Conservation (phyloP, 495 filamentous ascomycete genomes). For the Neurospora hispaniola region DNA sequence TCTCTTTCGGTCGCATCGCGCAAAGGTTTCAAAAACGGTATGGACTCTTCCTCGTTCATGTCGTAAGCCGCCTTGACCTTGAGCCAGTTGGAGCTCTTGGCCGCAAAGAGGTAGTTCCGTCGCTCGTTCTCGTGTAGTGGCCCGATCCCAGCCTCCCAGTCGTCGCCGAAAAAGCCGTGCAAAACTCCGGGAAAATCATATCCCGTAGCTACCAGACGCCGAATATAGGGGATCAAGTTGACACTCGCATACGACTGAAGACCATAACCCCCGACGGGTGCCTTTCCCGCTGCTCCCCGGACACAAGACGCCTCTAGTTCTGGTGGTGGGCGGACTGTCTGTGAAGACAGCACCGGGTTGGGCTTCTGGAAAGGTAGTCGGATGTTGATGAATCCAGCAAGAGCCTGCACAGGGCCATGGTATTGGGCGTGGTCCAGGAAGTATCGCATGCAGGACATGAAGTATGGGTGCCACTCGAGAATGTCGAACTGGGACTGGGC, state of each 20-base stretch:
- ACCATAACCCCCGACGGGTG: neutral
- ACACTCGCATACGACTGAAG: slow-evolving; percentile 35
- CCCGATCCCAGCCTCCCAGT: slow-evolving; percentile 71
- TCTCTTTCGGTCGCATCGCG: slow-evolving; percentile 64
- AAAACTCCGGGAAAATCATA: slow-evolving; percentile 78
- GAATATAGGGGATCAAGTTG: slow-evolving; percentile 79
- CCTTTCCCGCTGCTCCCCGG: neutral
- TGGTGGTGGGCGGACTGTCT: slow-evolving; percentile 14
- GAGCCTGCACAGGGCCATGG: slow-evolving; percentile 67
- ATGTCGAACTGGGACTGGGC: slow-evolving; percentile 64
- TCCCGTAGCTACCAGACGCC: slow-evolving; percentile 82
- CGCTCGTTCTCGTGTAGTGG: slow-evolving; percentile 81
- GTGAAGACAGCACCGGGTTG: slow-evolving; percentile 24
- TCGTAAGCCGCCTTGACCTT: slow-evolving; percentile 85
- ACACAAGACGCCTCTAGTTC: neutral
- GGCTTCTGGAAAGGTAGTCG: slow-evolving; percentile 56
- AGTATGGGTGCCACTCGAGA: slow-evolving; percentile 86
- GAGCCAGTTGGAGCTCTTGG: slow-evolving; percentile 83
- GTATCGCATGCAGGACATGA: slow-evolving; percentile 84
- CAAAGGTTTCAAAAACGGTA: slow-evolving; percentile 78
- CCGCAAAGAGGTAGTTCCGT: slow-evolving; percentile 88
- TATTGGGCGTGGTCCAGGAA: slow-evolving; percentile 92
- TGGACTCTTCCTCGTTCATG: slow-evolving; percentile 63
- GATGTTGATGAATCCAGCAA: slow-evolving; percentile 88
- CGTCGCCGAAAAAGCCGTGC: slow-evolving; percentile 91